These are phyloP conservation scores for Naganishia vishniacii DNA, from an alignment of 768 basidiomycete species.

Conservation along the genomic window DNA sequence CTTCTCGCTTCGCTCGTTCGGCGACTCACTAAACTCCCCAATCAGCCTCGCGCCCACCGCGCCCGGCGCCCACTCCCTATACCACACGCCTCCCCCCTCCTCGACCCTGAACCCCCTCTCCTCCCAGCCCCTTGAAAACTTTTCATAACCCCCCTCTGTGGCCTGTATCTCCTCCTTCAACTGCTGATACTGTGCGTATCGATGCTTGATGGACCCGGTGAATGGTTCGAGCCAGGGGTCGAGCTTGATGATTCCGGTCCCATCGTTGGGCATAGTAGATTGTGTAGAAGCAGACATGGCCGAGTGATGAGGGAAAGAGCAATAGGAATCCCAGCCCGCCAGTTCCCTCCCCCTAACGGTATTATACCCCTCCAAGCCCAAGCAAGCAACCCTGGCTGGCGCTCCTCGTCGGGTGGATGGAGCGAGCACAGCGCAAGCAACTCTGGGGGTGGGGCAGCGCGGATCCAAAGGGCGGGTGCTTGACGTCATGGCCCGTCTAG, in stretches of 20 bases:
- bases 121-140: slow-evolving; percentile 73
- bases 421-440: no score
- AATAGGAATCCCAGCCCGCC: no score
- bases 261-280: slow-evolving; percentile 19
- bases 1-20: not conserved
- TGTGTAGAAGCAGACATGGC: no score
- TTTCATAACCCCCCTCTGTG: slow-evolving; percentile 76
- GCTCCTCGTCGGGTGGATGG: no score
- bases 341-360: no score
- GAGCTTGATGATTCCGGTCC: slow-evolving; percentile 42
- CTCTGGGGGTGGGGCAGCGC: no score
- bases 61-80: slow-evolving; percentile 95
- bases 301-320: no score
- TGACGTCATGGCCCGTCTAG: no score
- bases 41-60: slow-evolving; percentile 74
- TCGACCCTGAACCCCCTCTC: slow-evolving; percentile 69
- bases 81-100: slow-evolving; percentile 63
- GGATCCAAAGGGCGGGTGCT: no score
- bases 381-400: no score
- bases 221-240: slow-evolving; percentile 51
- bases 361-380: no score
- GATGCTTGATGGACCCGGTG: slow-evolving; percentile 40
- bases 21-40: slow-evolving; percentile 88
- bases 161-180: slow-evolving; percentile 56
- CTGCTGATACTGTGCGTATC: slow-evolving; percentile 44